Conservation (phyloP, 345 rosid genomes). For the Hypericum perforatum region DNA sequence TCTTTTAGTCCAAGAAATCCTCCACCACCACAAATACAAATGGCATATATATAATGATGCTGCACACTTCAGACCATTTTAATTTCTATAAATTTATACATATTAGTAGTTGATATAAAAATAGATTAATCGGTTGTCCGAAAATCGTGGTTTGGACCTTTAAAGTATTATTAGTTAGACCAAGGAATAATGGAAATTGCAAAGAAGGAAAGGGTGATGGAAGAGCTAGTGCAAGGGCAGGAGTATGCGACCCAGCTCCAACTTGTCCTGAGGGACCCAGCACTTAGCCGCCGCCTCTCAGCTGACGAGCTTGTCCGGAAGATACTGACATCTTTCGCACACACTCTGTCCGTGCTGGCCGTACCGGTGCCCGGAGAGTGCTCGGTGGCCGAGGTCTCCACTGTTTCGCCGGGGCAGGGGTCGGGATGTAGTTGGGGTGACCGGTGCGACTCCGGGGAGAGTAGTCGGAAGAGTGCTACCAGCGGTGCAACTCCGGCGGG, state of each 20-base stretch:
- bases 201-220: background rate
- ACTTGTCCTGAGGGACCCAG: constrained; percentile 21
- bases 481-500: constrained; percentile 12
- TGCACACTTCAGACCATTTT: too few species aligned
- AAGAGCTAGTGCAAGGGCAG: constrained; percentile 42
- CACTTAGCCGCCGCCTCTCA: constrained; percentile 3
- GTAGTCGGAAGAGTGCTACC: constrained; percentile 35
- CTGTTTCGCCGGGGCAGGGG: background rate
- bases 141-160: too few species aligned
- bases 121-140: too few species aligned
- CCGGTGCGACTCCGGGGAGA: constrained; percentile 46
- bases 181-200: too few species aligned
- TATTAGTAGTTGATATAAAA: too few species aligned
- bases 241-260: constrained; percentile 36
- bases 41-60: too few species aligned
- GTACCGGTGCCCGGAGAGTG: constrained; percentile 10
- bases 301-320: constrained; percentile 28
- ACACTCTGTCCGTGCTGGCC: constrained; percentile 25
- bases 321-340: constrained; percentile 39
- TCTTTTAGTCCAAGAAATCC: too few species aligned
- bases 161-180: too few species aligned
- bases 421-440: constrained; percentile 12
- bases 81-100: too few species aligned
- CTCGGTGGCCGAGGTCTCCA: constrained; percentile 9
- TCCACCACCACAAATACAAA: too few species aligned